phyloP scores from a whole-genome alignment of 2,329 filamentous ascomycete species.

The Tricladium varicosporioides region DNA sequence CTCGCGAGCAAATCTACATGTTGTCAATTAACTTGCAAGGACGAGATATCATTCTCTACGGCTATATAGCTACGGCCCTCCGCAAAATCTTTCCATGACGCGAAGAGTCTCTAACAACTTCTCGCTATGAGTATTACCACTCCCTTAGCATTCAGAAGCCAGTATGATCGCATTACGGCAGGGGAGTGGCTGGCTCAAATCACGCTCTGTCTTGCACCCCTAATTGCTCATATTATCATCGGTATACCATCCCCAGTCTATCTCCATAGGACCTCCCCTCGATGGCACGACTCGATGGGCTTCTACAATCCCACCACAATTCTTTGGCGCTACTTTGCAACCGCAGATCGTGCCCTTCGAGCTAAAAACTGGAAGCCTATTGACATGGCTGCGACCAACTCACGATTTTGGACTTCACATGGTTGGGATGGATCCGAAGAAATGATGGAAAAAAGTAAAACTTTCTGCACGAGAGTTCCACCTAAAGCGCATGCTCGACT shows the following conservation, averaged over 20 bases:
- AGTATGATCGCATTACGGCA: no score
- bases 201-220: conserved; percentile 34
- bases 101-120: no score
- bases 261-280: conserved; percentile 20
- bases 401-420: conserved; percentile 35
- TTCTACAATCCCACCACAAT: conserved; percentile 36
- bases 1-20: no score
- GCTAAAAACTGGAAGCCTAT: conserved; percentile 29
- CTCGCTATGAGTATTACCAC: no score
- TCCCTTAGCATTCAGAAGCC: no score
- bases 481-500: no score
- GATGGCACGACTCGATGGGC: conserved; percentile 33
- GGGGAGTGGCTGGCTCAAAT: conserved; percentile 35
- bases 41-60: no score
- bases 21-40: no score
- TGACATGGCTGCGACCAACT: conserved; percentile 35
- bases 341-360: conserved; percentile 32
- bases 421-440: conserved; percentile 37
- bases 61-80: no score
- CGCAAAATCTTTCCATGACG: no score
- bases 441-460: conserved; percentile 21
- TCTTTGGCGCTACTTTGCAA: conserved; percentile 3
- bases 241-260: conserved; percentile 28
- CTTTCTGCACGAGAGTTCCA: no score
- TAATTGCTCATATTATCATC: conserved; percentile 34